Conservation (phyloP, 768 basidiomycete genomes). For the Exidia glandulosa region DNA sequence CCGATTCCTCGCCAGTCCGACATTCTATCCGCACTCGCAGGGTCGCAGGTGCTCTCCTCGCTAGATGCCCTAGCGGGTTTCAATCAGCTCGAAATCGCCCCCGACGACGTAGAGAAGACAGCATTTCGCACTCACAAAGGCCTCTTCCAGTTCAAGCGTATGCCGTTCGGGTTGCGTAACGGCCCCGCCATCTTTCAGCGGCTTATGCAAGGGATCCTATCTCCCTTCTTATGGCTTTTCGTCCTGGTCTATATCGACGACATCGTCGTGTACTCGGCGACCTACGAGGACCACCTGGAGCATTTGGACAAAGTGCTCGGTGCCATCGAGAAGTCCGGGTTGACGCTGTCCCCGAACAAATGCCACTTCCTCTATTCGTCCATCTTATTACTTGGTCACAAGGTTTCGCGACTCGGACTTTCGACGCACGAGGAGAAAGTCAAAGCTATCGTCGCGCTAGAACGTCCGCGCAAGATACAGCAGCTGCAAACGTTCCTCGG, state of each 20-base stretch:
- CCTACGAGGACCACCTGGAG: slow-evolving; percentile 18
- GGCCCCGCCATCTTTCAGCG: slow-evolving; percentile 26
- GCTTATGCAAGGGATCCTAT: slow-evolving; percentile 30
- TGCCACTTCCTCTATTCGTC: slow-evolving; percentile 25
- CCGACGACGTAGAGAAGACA: slow-evolving; percentile 21
- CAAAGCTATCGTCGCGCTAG: slow-evolving; percentile 20
- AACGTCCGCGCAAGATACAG: slow-evolving; percentile 11
- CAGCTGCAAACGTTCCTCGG: slow-evolving; percentile 26
- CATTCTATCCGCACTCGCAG: slow-evolving; percentile 20
- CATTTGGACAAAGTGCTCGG: slow-evolving; percentile 11
- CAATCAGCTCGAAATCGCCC: slow-evolving; percentile 24
- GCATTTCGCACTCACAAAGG: slow-evolving; percentile 30
- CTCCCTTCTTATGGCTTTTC: no score
- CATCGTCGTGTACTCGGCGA: slow-evolving; percentile 24
- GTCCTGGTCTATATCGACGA: no score
- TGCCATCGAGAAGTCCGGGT: slow-evolving; percentile 14
- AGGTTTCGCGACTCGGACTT: no score
- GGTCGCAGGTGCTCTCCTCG: slow-evolving; percentile 20
- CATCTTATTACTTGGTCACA: slow-evolving; percentile 21
- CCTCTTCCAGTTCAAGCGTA: slow-evolving; percentile 28
- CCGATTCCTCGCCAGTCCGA: slow-evolving; percentile 17
- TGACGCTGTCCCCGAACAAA: slow-evolving; percentile 25
- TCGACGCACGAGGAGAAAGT: slow-evolving; percentile 29
- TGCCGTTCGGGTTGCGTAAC: slow-evolving; percentile 28
- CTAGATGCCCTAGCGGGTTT: slow-evolving; percentile 30